phyloP scores from a whole-genome alignment of 1,284 basidiomycete species.

The Vanrija pseudolonga region DNA sequence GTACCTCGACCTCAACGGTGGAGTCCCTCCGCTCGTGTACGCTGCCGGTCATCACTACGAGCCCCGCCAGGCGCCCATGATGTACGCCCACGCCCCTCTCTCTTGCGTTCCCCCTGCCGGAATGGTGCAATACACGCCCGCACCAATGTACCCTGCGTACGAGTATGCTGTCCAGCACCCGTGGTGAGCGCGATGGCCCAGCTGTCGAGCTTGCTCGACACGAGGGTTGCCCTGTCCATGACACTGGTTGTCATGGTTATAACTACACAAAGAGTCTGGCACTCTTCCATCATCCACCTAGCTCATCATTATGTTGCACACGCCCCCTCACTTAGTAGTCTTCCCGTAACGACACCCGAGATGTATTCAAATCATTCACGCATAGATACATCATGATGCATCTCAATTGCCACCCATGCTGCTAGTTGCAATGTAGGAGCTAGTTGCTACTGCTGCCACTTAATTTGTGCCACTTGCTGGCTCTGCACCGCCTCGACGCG shows the following conservation, averaged over 20 bases:
- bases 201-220: not conserved
- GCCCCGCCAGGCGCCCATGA: not conserved
- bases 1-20: not conserved
- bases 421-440: too few relatives aligned
- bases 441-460: too few relatives aligned
- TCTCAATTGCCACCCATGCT: too few relatives aligned
- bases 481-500: too few relatives aligned
- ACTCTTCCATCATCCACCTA: too few relatives aligned
- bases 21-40: not conserved
- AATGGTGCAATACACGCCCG: slow-evolving; percentile 3
- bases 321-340: not conserved
- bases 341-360: too few relatives aligned
- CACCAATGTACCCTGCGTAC: slow-evolving; percentile 9
- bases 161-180: slow-evolving; percentile 12
- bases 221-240: not conserved
- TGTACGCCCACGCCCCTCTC: not conserved
- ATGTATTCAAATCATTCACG: too few relatives aligned
- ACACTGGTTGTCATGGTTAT: too few relatives aligned
- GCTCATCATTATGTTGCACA: too few relatives aligned
- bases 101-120: not conserved
- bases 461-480: too few relatives aligned
- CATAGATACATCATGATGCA: too few relatives aligned
- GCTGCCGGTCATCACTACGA: not conserved
- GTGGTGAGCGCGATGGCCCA: slow-evolving; percentile 4
- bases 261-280: not conserved